Evolutionary conservation across 768 basidiomycete genomes (phyloP), one percentile per base, ranked within the genome.

Genomic region (Leccinellum rugosiceps): DNA sequence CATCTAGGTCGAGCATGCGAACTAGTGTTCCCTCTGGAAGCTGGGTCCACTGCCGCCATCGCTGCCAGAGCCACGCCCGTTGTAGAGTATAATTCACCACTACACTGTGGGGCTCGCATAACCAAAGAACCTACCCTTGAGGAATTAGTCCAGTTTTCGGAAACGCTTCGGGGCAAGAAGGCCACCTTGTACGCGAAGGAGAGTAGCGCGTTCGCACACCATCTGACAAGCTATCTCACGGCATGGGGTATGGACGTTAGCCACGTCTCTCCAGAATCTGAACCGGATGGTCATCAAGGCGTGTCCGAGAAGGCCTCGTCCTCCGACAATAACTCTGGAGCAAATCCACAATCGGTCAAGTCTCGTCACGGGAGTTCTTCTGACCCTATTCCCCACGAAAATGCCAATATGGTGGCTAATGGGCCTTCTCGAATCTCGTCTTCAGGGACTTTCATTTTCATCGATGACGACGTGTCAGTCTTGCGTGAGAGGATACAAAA

Each of bases 191-290:
- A 95, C 67, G 92, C 96, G 7, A 87, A 84, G 65, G 82, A 92
- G n/a, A 84, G 82, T 61, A 91, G 92, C 41, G 83, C 87, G 3
- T 99, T 98, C 66, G 95, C 94, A 0, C 90, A 89, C 52, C 92
- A 97, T 71, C 77, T 99, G 34, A 94, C 94, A 25, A 90, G 89
- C 63, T 97, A 96, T 73, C 80, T 99, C 57, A 91, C 90, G 21
- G 83, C 90, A 6, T 98, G 96, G 96, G 94, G 95, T 13, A 83
- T 98, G 86, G 92, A 96, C 65, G 87, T 98, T 44, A 86, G 83
- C 52, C 93, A 94, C 74, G 78, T 86, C 45, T 84, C 87, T 8
- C 77, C 82, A 2, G 85, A 86, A 52, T 77, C 79, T 11, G 82
- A 80, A 21, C 71, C 71, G 2, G 85, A 89, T 52, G 69, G 66